Conservation (phyloP, 2,329 filamentous ascomycete species). For the Aspergillus uvarum region DNA sequence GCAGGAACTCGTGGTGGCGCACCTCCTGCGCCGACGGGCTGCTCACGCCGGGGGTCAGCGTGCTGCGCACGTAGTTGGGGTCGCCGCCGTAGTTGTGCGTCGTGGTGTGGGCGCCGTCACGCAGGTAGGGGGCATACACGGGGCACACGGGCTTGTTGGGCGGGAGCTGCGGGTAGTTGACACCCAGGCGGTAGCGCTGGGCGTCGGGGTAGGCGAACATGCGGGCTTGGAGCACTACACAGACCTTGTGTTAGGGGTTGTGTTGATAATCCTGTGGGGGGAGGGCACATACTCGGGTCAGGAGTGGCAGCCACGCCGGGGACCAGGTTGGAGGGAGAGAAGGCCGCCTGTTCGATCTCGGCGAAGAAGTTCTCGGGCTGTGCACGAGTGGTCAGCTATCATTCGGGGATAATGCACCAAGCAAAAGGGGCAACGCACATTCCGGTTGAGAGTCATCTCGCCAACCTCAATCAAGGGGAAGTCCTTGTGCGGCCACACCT, state of each 20-base stretch:
- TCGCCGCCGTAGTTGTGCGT: slow-evolving; percentile 59
- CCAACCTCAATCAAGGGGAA: slow-evolving; percentile 53
- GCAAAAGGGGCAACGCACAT: slow-evolving; percentile 31
- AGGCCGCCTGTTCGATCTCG: slow-evolving; percentile 67
- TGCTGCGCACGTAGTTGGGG: slow-evolving; percentile 53
- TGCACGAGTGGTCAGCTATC: background rate
- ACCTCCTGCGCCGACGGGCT: slow-evolving; percentile 20
- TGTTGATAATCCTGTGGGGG: background rate
- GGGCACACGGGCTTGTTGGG: slow-evolving; percentile 37
- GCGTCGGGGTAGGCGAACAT: slow-evolving; percentile 63
- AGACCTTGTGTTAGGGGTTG: background rate
- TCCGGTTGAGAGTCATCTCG: slow-evolving; percentile 52
- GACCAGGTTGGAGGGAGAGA: slow-evolving; percentile 64
- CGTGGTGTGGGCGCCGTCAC: slow-evolving; percentile 39
- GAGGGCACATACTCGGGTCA: slow-evolving; percentile 50
- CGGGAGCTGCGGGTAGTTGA: slow-evolving; percentile 45
- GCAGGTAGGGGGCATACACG: slow-evolving; percentile 54
- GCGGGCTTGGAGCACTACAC: slow-evolving; percentile 56
- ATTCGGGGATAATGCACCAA: background rate
- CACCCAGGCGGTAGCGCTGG: slow-evolving; percentile 42
- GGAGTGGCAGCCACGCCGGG: slow-evolving; percentile 63
- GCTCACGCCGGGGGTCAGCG: slow-evolving; percentile 21
- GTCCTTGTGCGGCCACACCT: slow-evolving; percentile 54
- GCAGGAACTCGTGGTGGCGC: slow-evolving; percentile 23
- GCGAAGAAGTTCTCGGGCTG: slow-evolving; percentile 60